Evolutionary conservation across 352 stramenopile genomes (phyloP).

Genomic region (Globisporangium cederbergense): DNA sequence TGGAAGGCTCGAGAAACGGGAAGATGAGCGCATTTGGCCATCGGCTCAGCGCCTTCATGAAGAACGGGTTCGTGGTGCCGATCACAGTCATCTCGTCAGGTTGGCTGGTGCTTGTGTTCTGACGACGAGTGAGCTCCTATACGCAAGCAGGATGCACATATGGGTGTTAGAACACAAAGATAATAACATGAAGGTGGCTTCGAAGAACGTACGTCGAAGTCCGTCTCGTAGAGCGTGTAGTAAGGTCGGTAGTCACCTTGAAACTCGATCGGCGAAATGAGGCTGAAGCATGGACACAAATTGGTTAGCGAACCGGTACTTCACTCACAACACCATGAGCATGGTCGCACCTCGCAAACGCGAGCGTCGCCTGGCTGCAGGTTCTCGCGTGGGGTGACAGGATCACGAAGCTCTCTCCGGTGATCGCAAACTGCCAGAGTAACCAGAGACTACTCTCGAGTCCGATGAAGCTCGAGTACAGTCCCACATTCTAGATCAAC

Average conservation of each 20-base stretch:
- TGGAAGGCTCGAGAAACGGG: slow-evolving; percentile 52
- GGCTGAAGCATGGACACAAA: slow-evolving; percentile 25
- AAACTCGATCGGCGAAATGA: slow-evolving; percentile 80
- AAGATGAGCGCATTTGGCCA: slow-evolving; percentile 84
- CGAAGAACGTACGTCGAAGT: slow-evolving; percentile 64
- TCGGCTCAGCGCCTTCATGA: slow-evolving; percentile 78
- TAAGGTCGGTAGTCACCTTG: slow-evolving; percentile 83
- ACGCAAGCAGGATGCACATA: not conserved
- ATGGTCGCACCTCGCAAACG: slow-evolving; percentile 59
- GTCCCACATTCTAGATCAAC: slow-evolving; percentile 51
- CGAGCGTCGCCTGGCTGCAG: slow-evolving; percentile 78
- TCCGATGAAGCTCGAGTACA: slow-evolving; percentile 84
- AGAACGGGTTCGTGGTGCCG: slow-evolving; percentile 86
- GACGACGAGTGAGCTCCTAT: slow-evolving; percentile 48
- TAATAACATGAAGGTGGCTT: not conserved
- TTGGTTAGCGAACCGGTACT: not conserved
- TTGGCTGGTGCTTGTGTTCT: slow-evolving; percentile 47
- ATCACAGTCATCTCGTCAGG: slow-evolving; percentile 57
- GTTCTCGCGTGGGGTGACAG: slow-evolving; percentile 72
- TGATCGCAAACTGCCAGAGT: slow-evolving; percentile 85
- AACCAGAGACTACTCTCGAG: slow-evolving; percentile 73
- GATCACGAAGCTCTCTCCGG: slow-evolving; percentile 76
- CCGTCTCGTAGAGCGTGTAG: slow-evolving; percentile 81
- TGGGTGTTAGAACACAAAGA: not conserved
- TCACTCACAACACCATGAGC: not conserved